These are phyloP conservation scores for Diaporthe sp. DNA, from an alignment of 2,329 filamentous ascomycete genomes.

Conservation along the genomic window DNA sequence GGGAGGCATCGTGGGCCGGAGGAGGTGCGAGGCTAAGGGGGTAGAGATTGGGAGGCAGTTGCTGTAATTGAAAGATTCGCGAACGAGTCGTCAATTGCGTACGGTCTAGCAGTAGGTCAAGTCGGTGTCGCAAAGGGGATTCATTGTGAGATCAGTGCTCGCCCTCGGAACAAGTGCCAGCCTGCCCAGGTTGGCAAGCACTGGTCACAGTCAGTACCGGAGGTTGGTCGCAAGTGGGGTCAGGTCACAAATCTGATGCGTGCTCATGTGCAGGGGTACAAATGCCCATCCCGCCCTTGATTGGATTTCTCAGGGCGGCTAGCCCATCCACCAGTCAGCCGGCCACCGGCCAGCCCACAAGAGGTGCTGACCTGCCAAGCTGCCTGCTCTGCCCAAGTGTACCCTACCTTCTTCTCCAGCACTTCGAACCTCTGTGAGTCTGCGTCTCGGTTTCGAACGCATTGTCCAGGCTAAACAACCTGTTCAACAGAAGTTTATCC, in stretches of 20 bases:
- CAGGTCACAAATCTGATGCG: conserved; percentile 5
- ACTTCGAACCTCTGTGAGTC: not conserved
- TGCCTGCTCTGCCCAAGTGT: not conserved
- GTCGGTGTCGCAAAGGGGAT: not conserved
- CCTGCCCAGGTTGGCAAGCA: not conserved
- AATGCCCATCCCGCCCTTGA: conserved; percentile 15
- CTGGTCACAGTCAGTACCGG: not conserved
- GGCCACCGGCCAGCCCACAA: not conserved
- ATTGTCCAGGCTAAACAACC: not conserved
- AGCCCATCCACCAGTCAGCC: not conserved
- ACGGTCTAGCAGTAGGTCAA: not conserved
- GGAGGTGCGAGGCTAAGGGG: conserved; percentile 14
- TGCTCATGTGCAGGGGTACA: not conserved
- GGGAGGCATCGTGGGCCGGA: conserved; percentile 50
- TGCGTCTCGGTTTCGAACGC: not conserved
- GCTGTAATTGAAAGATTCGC: not conserved
- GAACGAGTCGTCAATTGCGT: not conserved
- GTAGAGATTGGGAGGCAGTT: not conserved
- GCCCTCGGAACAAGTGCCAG: not conserved
- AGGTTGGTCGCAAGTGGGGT: conserved; percentile 13
- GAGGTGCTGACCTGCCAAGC: not conserved
- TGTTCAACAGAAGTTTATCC: no score
- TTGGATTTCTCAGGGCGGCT: not conserved
- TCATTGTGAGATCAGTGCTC: conserved; percentile 15
- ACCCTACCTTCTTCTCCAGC: not conserved